Conservation (phyloP, 306 rosid species). For the Cercis canadensis region DNA sequence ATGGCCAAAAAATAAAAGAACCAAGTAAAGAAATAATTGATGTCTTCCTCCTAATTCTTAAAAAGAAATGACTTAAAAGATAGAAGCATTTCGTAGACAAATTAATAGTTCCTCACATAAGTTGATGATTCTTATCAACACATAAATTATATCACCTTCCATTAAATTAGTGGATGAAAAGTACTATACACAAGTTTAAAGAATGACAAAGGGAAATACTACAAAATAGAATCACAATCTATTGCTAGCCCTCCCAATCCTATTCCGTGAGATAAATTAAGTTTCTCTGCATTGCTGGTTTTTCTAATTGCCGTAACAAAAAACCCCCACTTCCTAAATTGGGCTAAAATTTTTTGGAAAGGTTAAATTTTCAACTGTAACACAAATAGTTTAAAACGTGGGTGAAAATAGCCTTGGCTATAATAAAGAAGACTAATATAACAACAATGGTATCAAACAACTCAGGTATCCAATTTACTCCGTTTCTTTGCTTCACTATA, state of each 20-base stretch:
- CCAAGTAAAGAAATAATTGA: no score
- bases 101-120: neutral
- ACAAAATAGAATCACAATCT: slow-evolving; percentile 1
- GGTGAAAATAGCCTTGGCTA: slow-evolving; percentile 14
- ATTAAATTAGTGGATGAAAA: slow-evolving; percentile 19
- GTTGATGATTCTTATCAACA: neutral
- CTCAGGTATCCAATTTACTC: slow-evolving; percentile 33
- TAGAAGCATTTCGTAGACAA: no score
- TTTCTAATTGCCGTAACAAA: neutral
- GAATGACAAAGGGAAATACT: slow-evolving; percentile 11
- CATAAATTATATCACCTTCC: neutral
- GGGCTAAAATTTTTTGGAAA: no score
- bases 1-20: no score
- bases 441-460: slow-evolving; percentile 16
- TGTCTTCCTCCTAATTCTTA: no score
- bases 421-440: neutral
- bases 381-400: neutral
- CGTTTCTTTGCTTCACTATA: slow-evolving; percentile 70
- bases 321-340: neutral
- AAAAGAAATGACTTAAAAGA: no score
- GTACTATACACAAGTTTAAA: slow-evolving; percentile 5
- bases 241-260: neutral
- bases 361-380: no score
- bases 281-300: neutral
- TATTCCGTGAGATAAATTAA: neutral